Evolutionary conservation across 2,329 filamentous ascomycete species (phyloP).

Genomic region (Scolecobasidium constrictum): DNA sequence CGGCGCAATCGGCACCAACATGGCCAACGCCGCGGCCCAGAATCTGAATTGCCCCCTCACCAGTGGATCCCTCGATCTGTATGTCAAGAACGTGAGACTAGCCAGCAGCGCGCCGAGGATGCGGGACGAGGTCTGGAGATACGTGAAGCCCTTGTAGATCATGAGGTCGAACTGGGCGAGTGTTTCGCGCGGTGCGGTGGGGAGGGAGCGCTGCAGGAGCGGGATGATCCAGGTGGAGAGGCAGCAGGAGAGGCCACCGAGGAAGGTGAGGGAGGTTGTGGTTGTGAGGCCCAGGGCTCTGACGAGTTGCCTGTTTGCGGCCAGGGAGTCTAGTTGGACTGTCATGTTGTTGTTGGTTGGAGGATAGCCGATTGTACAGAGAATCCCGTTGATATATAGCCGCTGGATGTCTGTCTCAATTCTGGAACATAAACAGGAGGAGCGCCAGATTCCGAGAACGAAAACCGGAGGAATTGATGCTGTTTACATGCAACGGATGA

Average conservation of each 20-base stretch:
- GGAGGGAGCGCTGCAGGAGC: not conserved
- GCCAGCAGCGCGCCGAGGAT: not conserved
- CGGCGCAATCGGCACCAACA: constrained; percentile 1
- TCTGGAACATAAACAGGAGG: not conserved
- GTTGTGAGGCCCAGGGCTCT: constrained; percentile 1
- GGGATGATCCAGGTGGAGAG: constrained; percentile 4
- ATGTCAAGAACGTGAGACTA: not conserved
- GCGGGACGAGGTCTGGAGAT: not conserved
- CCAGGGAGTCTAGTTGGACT: not conserved
- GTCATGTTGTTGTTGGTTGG: not conserved
- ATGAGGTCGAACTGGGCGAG: not conserved
- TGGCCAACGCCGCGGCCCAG: not conserved
- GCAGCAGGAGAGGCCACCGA: constrained; percentile 4
- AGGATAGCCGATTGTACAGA: not conserved
- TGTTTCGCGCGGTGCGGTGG: not conserved
- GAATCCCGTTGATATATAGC: not conserved
- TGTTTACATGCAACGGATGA: no score
- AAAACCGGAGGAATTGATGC: not conserved
- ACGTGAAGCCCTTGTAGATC: constrained; percentile 3
- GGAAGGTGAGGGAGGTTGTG: not conserved
- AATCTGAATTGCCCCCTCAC: not conserved
- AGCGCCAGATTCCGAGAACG: not conserved
- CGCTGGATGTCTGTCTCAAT: not conserved
- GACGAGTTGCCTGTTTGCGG: not conserved
- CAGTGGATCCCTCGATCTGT: not conserved